Conservation (phyloP, 371 early-diverging fungal genomes). For the Zychaea mexicana region DNA sequence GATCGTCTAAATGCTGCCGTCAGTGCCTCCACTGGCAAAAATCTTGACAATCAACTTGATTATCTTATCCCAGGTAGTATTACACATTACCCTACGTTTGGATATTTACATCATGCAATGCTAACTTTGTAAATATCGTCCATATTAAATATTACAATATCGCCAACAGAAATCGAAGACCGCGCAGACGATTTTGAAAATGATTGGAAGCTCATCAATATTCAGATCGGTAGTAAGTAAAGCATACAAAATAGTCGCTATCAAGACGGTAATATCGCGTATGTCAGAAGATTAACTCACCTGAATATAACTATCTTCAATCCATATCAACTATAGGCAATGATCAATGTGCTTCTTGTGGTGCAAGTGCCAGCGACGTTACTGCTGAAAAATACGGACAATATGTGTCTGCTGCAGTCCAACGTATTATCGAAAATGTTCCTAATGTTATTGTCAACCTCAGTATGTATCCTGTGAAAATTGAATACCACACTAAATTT, state of each 20-base stretch:
- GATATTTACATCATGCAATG: too few relatives aligned
- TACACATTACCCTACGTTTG: too few relatives aligned
- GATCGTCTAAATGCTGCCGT: slow-evolving; percentile 39
- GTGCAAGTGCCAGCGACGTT: background rate
- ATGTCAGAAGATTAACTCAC: too few relatives aligned
- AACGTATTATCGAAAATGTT: slow-evolving; percentile 9
- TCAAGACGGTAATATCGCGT: too few relatives aligned
- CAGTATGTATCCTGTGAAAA: background rate
- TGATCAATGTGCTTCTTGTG: slow-evolving; percentile 20
- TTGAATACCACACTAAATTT: background rate
- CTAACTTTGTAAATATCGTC: background rate
- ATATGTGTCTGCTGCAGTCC: slow-evolving; percentile 10
- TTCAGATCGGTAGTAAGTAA: slow-evolving; percentile 45
- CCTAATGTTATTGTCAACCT: slow-evolving; percentile 12
- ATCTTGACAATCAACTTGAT: slow-evolving; percentile 32
- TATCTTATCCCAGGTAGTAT: slow-evolving; percentile 42
- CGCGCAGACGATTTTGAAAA: slow-evolving; percentile 18
- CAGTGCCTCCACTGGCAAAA: slow-evolving; percentile 35
- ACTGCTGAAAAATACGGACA: slow-evolving; percentile 9
- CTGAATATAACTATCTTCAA: too few relatives aligned
- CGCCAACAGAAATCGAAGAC: slow-evolving; percentile 18
- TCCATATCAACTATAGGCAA: slow-evolving; percentile 5
- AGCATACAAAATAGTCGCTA: too few relatives aligned
- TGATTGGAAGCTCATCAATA: slow-evolving; percentile 46
- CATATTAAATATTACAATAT: background rate